Evolutionary conservation across 495 filamentous ascomycete species (phyloP), one percentile per base, ranked within the genome.

Genomic region (Penicillium coffeae): DNA sequence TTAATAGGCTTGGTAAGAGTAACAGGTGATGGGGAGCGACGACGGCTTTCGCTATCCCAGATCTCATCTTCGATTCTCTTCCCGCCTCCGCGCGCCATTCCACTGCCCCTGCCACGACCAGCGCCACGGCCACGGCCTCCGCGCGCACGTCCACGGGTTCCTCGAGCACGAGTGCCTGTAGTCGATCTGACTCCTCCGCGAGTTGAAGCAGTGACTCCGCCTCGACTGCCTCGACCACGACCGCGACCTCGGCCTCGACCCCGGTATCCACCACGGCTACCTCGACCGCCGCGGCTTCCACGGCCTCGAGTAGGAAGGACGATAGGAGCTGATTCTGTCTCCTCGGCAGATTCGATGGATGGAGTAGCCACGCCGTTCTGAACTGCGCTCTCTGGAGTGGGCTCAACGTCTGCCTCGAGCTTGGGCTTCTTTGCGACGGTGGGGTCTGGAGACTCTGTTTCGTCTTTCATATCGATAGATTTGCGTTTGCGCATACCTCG

Each of bases 11-110:
- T 63, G 3, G 66, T 66, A 8, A 49, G 47, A 7, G 64, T 60
- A 47, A 53, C 65, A 4, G 69, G 72, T 6, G 64, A 67, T 2
- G 66, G 69, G 8, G 70, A 65, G 15, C 63, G 72, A 15, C 63
- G 56, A 21, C 66, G 48, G 30, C 45, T 52, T 8, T 59, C 60
- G 18, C 35, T 46, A n/a, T 64, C 60, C 60, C 60, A 64, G 18
- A 64, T 62, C 36, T 66, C 63, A 21, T 66, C 65, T 39, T 66
- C 64, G 16, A 56, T 58, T 14, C 51, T 54, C 44, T 58, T 65
- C 18, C 56, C 64, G 18, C 60, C 58, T 21, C 48, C 48, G 8
- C 48, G 36, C 13, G 45, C 25, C 2, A 19, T 12, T 42, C n/a
- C n/a, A n/a, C n/a, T n/a, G n/a, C n/a, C n/a, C n/a, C n/a, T n/a